Evolutionary conservation across 2,329 filamentous ascomycete genomes (phyloP).

Genomic region (Talaromyces sp.): DNA sequence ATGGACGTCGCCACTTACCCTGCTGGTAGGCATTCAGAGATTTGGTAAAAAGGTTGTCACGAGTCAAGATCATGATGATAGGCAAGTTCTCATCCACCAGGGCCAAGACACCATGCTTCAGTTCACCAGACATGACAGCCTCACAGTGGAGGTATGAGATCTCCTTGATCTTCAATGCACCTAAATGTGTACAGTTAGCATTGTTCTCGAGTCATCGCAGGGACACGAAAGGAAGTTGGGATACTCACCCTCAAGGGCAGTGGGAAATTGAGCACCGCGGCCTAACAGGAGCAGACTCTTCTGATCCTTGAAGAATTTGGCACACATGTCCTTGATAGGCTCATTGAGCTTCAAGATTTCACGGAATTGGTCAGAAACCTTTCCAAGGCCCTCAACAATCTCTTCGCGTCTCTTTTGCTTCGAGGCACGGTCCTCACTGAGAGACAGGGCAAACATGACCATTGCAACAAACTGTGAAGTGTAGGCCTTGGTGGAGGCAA

Average conservation of each 20-base stretch:
- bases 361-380: constrained; percentile 89
- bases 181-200: constrained; percentile 29
- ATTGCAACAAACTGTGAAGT: constrained; percentile 99
- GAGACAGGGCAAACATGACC: constrained; percentile 98
- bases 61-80: constrained; percentile 99
- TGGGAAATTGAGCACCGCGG: constrained; percentile 91
- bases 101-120: constrained; percentile 97
- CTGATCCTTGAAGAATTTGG: constrained; percentile 92
- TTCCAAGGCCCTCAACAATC: constrained; percentile 90
- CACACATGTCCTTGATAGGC: constrained; percentile 90
- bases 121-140: constrained; percentile 98
- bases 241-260: constrained; percentile 79
- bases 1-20: constrained; percentile 55
- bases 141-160: constrained; percentile 99
- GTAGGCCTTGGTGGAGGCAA: constrained; percentile 98
- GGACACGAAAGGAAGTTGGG: constrained; percentile 7
- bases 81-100: constrained; percentile 97
- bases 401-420: constrained; percentile 90
- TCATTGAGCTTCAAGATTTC: constrained; percentile 88
- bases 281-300: constrained; percentile 93
- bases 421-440: constrained; percentile 94
- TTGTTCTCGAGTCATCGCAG: neutral
- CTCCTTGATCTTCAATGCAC: constrained; percentile 99
- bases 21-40: constrained; percentile 99
- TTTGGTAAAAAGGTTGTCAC: constrained; percentile 95